Evolutionary conservation across 257 asterid genomes (phyloP), one percentile per base, ranked within the genome.

Genomic region (Solanum ossicruentum): DNA sequence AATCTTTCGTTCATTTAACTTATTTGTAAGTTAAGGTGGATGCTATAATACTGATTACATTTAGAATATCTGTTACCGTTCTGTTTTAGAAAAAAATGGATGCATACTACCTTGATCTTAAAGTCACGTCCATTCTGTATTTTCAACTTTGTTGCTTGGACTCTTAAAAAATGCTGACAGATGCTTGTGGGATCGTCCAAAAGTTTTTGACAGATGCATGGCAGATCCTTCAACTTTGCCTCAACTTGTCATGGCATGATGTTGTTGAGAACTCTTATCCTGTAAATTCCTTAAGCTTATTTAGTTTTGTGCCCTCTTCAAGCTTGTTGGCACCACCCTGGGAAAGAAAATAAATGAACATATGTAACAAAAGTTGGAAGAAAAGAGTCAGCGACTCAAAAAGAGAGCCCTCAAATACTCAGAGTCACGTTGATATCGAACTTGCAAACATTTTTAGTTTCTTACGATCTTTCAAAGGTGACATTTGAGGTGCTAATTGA

Each of bases 401-500:
- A 77, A 51, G 16, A 77, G 41, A 26, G 49, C 9, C 26, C 65
- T 52, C 4, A 26, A 51, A 17, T 52, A 51, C 63, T 23, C 63
- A 51, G 45, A 47, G 43, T 75, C 82, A 23, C 10, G 9, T 0
- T 2, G 3, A 51, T 51, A 26, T 77, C 47, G 15, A 77, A 49
- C 82, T 51, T 77, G 10, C 63, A 23, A 8, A 77, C 21, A 0
- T 32, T 51, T 77, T 9, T 36, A 49, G 3, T 77, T 77, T 9
- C 17, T 49, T 77, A 8, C 20, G 8, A 67, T 67, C 75, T 7
- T 77, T 52, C 17, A 77, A 51, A 47, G 4, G 23, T 15, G 45
- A 51, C 21, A 77, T 77, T 49, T 18, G 18, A 20, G 49, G 9
- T 63, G 58, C 41, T 84, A 86, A 71, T 85, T 28, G 39, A 60